These are phyloP conservation scores for Pueraria montana DNA, from an alignment of 306 rosid genomes.

Conservation along the genomic window DNA sequence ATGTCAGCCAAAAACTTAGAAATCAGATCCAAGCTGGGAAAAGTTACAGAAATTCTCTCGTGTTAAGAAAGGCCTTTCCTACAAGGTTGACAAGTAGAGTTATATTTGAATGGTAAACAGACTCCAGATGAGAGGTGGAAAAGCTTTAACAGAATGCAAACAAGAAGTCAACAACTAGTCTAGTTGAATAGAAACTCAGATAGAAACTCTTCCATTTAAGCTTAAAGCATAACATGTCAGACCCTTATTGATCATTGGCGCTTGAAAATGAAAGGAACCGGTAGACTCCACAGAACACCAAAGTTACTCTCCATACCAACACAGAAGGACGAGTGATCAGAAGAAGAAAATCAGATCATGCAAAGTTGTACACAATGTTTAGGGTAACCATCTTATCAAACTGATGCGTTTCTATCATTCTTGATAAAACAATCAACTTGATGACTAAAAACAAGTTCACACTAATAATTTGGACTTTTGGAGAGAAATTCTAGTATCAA, in stretches of 20 bases:
- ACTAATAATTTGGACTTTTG: conserved; percentile 9
- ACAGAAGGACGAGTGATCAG: background rate
- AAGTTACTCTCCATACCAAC: conserved; percentile 12
- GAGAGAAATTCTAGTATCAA: conserved; percentile 36
- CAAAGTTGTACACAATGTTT: background rate
- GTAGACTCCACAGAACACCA: conserved; percentile 13
- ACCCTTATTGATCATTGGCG: background rate
- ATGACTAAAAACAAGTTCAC: conserved; percentile 19
- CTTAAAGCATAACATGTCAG: background rate
- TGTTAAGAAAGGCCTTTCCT: background rate
- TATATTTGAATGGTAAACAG: conserved; percentile 26
- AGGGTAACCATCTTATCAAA: conserved; percentile 15
- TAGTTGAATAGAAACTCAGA: conserved; percentile 9
- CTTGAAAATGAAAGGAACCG: background rate
- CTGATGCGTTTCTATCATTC: background rate
- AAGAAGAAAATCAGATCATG: conserved; percentile 30
- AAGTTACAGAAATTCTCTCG: background rate
- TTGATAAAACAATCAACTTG: conserved; percentile 33
- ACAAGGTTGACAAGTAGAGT: background rate
- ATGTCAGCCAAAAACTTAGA: background rate
- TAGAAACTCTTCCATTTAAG: conserved; percentile 23
- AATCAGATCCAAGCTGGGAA: conserved; percentile 14
- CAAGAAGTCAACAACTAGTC: background rate
- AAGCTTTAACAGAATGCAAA: background rate
- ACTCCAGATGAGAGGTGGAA: conserved; percentile 10